Evolutionary conservation across 441 rosid species (phyloP).

Genomic region (Populus tomentosa): DNA sequence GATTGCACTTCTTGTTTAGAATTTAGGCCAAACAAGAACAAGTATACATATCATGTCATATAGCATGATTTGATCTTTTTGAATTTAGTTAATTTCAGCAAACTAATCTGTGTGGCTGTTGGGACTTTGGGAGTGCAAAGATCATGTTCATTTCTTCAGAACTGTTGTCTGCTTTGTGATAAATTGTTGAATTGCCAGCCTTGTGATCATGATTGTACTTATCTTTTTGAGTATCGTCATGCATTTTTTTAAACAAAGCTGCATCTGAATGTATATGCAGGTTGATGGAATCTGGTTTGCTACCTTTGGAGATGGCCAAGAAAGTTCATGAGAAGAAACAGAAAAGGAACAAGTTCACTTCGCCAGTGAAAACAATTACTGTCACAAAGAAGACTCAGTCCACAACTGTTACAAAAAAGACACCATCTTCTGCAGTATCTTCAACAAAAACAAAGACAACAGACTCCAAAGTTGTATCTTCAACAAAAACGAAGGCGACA

Average conservation of each 20-base stretch:
- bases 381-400: conserved; percentile 40
- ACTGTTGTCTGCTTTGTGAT: not conserved
- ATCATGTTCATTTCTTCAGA: not conserved
- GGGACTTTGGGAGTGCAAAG: not conserved
- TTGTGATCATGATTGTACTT: not conserved
- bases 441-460: conserved; percentile 9
- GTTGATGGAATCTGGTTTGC: conserved; percentile 98
- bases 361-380: conserved; percentile 51
- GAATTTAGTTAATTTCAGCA: not conserved
- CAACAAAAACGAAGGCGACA: not conserved
- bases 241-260: not conserved
- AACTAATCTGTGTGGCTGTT: not conserved
- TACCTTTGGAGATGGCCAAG: conserved; percentile 61
- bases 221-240: not conserved
- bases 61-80: not conserved
- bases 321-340: conserved; percentile 65
- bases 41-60: not conserved
- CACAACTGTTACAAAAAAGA: conserved; percentile 34
- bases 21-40: not conserved
- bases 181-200: not conserved
- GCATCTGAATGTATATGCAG: conserved; percentile 30
- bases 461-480: not conserved
- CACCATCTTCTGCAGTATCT: conserved; percentile 27
- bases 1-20: not conserved
- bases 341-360: conserved; percentile 44